Percentiles rank a stretch among this genome's conserved stretches.
Evolutionary conservation across 208 protist genomes (phyloP).

Genomic region (Crithidia brevicula): DNA sequence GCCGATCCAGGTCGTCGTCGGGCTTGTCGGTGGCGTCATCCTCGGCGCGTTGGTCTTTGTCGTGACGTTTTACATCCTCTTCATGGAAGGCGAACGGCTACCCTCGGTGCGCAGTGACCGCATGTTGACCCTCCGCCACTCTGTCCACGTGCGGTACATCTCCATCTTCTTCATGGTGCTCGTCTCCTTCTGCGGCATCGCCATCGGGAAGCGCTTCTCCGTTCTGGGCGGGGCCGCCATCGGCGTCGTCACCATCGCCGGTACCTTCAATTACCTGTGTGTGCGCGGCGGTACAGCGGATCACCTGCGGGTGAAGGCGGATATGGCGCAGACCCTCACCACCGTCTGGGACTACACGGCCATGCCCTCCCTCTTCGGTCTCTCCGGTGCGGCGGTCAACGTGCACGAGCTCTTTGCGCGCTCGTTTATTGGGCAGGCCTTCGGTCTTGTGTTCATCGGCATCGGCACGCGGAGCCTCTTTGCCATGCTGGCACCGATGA

Average conservation of each 20-base stretch:
- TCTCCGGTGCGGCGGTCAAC: conserved; percentile 48
- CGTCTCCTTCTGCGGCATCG: conserved; percentile 32
- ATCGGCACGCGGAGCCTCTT: conserved; percentile 45
- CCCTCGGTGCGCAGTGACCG: conserved; percentile 30
- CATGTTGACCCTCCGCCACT: conserved; percentile 48
- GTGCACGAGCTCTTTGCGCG: conserved; percentile 49
- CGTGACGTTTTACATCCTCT: conserved; percentile 51
- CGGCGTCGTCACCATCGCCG: conserved; percentile 36
- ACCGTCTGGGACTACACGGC: conserved; percentile 62
- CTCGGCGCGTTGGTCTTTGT: conserved; percentile 47
- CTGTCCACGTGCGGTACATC: conserved; percentile 49
- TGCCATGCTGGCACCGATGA: conserved; percentile 36
- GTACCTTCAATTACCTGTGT: conserved; percentile 58
- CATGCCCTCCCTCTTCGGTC: conserved; percentile 63
- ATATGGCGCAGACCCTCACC: conserved; percentile 49
- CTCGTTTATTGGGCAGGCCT: conserved; percentile 41
- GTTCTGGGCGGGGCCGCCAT: conserved; percentile 47
- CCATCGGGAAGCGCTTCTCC: conserved; percentile 37
- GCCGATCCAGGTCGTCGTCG: conserved; percentile 57
- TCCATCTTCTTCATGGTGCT: conserved; percentile 52
- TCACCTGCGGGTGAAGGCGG: conserved; percentile 39
- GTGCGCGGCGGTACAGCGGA: conserved; percentile 38
- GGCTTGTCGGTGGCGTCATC: conserved; percentile 43
- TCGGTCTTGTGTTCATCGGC: conserved; percentile 51
- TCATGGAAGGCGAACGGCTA: conserved; percentile 54